A percentile compares a stretch with the other conserved stretches of the same genome.
Conservation (phyloP, 148 eudicot genomes). For the Drosera capensis region DNA sequence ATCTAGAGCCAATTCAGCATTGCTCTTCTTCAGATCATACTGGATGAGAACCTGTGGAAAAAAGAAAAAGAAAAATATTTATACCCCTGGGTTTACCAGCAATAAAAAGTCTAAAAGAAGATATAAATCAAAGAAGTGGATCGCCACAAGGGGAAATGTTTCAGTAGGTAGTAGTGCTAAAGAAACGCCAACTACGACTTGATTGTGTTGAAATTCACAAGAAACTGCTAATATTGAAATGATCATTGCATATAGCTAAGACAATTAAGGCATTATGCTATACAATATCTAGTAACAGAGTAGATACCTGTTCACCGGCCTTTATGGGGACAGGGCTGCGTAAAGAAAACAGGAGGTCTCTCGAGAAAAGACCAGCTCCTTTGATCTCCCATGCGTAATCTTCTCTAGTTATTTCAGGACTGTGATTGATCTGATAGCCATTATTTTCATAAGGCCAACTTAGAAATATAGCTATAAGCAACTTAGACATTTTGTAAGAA, state of each 20-base stretch:
- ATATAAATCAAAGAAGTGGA: too few relatives aligned
- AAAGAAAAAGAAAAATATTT: neutral
- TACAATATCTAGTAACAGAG: neutral
- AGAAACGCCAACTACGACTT: too few relatives aligned
- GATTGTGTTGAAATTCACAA: too few relatives aligned
- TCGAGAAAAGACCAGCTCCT: conserved; percentile 91
- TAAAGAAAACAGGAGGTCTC: conserved; percentile 68
- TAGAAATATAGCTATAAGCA: too few relatives aligned
- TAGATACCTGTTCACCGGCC: conserved; percentile 13
- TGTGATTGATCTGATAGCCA: conserved; percentile 71
- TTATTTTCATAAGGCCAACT: neutral
- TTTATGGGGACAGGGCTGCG: conserved; percentile 47
- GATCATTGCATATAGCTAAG: neutral
- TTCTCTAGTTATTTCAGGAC: conserved; percentile 49
- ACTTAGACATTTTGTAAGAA: too few relatives aligned
- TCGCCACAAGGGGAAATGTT: too few relatives aligned
- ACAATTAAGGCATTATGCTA: neutral
- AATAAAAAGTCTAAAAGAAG: too few relatives aligned
- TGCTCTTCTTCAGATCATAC: conserved; percentile 74
- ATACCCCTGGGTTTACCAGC: neutral
- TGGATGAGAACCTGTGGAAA: conserved; percentile 59
- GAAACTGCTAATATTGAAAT: neutral
- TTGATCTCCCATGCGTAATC: conserved; percentile 72
- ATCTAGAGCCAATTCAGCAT: conserved; percentile 88
- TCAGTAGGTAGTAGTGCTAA: too few relatives aligned